A percentile compares a stretch with the other conserved stretches of the same genome.
These are phyloP conservation scores for Starmerella apicola DNA, from an alignment of 805 yeast genomes.

Conservation along the genomic window DNA sequence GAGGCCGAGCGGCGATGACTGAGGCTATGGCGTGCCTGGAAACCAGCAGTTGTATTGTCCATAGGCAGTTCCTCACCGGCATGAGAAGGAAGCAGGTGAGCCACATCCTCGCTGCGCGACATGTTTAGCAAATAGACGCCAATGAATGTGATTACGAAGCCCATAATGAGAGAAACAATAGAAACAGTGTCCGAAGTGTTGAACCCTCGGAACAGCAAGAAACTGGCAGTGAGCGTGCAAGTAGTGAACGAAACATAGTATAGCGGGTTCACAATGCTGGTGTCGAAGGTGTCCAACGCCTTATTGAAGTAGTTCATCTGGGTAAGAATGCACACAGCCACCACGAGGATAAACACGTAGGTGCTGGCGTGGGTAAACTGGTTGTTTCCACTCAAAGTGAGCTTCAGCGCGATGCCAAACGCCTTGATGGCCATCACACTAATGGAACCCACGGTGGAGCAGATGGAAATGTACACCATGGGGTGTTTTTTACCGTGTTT, in stretches of 20 bases:
- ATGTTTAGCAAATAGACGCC: conserved; percentile 78
- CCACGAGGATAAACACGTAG: conserved; percentile 65
- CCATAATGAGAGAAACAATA: conserved; percentile 68
- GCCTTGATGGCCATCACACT: conserved; percentile 89
- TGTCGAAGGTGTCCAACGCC: conserved; percentile 86
- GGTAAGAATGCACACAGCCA: conserved; percentile 67
- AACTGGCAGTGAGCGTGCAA: conserved; percentile 73
- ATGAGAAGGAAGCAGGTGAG: conserved; percentile 33
- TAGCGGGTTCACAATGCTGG: conserved; percentile 81
- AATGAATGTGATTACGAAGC: conserved; percentile 73
- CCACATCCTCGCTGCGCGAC: conserved; percentile 39
- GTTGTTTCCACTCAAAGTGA: conserved; percentile 72
- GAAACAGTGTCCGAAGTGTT: conserved; percentile 71
- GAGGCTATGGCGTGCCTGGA: conserved; percentile 65
- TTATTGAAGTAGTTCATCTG: conserved; percentile 92
- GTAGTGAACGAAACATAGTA: conserved; percentile 89
- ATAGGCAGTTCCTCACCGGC: conserved; percentile 62
- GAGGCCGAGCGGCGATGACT: conserved; percentile 31
- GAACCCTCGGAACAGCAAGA: conserved; percentile 75
- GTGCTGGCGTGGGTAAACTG: conserved; percentile 80
- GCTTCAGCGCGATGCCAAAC: conserved; percentile 79
- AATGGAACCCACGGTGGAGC: conserved; percentile 81
- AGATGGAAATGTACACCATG: conserved; percentile 77
- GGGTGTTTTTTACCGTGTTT: conserved; percentile 68
- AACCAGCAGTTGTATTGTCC: conserved; percentile 71